phyloP scores from a whole-genome alignment of 2,329 filamentous ascomycete species.

The Coniochaeta ligniaria region DNA sequence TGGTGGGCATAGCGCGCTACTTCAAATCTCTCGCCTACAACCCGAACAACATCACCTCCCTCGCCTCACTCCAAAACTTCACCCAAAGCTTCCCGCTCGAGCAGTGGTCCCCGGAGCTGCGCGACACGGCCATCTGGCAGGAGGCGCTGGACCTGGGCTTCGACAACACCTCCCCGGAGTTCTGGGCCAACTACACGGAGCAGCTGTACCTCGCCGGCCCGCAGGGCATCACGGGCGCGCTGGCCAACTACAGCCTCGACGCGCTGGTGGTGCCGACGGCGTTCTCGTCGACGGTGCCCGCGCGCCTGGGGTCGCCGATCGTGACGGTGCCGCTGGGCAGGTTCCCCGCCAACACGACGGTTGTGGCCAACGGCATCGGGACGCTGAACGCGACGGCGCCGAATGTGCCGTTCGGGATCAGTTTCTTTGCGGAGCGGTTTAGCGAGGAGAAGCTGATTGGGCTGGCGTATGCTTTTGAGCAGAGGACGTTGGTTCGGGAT shows the following conservation, averaged over 20 bases:
- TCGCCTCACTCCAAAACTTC: conserved; percentile 45
- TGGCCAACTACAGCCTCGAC: conserved; percentile 49
- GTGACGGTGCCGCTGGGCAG: conserved; percentile 57
- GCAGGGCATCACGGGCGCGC: conserved; percentile 51
- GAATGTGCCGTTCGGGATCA: conserved; percentile 45
- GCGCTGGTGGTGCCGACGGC: conserved; percentile 54
- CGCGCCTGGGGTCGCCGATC: conserved; percentile 51
- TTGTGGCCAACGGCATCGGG: conserved; percentile 35
- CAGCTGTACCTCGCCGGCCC: conserved; percentile 44
- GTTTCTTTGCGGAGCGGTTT: conserved; percentile 54
- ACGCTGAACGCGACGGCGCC: conserved; percentile 47
- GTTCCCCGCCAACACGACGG: conserved; percentile 40
- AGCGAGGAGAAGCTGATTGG: conserved; percentile 56
- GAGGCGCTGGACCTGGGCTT: conserved; percentile 40
- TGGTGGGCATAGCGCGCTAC: conserved; percentile 46
- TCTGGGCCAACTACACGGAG: conserved; percentile 51
- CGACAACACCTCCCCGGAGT: conserved; percentile 45
- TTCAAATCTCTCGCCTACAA: conserved; percentile 48
- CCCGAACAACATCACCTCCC: conserved; percentile 44
- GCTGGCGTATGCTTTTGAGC: conserved; percentile 63
- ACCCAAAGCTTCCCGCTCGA: conserved; percentile 46
- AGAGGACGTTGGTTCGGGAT: conserved; percentile 33
- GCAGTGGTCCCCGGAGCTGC: conserved; percentile 40
- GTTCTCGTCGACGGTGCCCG: conserved; percentile 39
- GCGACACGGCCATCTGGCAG: conserved; percentile 53